Percentiles rank a stretch among this genome's conserved stretches.
Conservation (phyloP, 2,329 filamentous ascomycete genomes). For the Graphilbum ipis-grandicollis region DNA sequence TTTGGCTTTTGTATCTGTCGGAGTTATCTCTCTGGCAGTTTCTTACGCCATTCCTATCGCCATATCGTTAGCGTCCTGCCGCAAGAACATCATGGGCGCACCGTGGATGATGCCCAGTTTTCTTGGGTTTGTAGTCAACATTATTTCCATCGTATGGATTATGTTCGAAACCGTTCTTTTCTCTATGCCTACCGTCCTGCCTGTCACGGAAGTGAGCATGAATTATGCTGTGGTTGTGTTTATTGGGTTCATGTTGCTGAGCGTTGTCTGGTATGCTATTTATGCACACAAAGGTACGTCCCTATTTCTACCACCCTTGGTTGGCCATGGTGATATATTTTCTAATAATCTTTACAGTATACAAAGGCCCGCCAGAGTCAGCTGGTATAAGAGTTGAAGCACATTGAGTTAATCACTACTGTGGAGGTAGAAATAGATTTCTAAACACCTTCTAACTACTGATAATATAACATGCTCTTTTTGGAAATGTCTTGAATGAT, state of each 20-base stretch:
- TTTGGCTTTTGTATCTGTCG: slow-evolving; percentile 19
- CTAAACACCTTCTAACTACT: too few relatives aligned
- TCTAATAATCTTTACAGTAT: background rate
- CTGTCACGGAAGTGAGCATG: slow-evolving; percentile 39
- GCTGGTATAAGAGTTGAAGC: too few relatives aligned
- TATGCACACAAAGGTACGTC: slow-evolving; percentile 14
- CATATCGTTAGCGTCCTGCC: slow-evolving; percentile 21
- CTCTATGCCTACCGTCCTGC: slow-evolving; percentile 52
- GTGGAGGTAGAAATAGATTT: too few relatives aligned
- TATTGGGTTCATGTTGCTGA: slow-evolving; percentile 42
- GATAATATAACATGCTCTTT: too few relatives aligned
- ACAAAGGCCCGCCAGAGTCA: too few relatives aligned
- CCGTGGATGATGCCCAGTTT: slow-evolving; percentile 10
- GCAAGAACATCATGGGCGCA: slow-evolving; percentile 19
- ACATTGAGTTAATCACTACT: too few relatives aligned
- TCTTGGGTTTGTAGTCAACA: slow-evolving; percentile 4
- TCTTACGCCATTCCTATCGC: slow-evolving; percentile 22
- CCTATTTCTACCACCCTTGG: background rate
- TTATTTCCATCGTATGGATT: slow-evolving; percentile 34
- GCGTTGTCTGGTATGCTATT: slow-evolving; percentile 47
- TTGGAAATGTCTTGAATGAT: too few relatives aligned
- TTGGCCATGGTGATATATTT: background rate
- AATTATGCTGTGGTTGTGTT: slow-evolving; percentile 68
- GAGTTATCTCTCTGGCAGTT: slow-evolving; percentile 25
- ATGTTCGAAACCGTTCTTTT: slow-evolving; percentile 53